Conservation (phyloP, 345 rosid genomes). For the Moricandia arvensis region DNA sequence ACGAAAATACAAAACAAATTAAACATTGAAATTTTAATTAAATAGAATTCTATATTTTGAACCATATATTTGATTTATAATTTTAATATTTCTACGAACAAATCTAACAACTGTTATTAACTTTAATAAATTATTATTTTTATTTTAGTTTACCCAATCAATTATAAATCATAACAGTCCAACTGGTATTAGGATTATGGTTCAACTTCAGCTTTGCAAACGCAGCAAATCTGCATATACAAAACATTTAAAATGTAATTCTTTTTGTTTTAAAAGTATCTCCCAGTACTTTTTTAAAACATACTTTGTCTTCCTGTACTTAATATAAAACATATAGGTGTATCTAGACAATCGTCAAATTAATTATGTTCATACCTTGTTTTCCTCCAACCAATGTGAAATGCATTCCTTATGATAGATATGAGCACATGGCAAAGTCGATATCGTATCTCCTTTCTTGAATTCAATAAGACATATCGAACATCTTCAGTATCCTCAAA, state of each 20-base stretch:
- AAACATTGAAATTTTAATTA: background rate
- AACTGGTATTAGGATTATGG: background rate
- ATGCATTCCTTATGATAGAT: conserved; percentile 19
- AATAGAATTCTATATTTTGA: background rate
- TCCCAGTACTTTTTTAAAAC: background rate
- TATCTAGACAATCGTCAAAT: background rate
- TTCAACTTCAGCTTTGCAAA: background rate
- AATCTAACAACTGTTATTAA: background rate
- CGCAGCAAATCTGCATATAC: conserved; percentile 1
- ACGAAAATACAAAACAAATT: background rate
- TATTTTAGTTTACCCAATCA: background rate
- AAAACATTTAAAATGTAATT: background rate
- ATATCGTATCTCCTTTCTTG: background rate
- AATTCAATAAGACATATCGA: conserved; percentile 3
- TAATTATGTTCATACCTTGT: background rate
- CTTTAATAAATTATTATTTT: background rate
- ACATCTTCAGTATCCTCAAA: conserved; percentile 7
- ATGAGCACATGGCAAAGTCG: conserved; percentile 18
- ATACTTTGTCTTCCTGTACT: no score
- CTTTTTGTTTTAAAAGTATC: background rate
- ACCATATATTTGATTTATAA: background rate
- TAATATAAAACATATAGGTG: background rate
- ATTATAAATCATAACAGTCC: background rate
- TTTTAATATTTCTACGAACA: background rate
- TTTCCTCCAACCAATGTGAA: background rate